phyloP scores from a whole-genome alignment of 2,329 filamentous ascomycete species.

The Stemphylium vesicarium region DNA sequence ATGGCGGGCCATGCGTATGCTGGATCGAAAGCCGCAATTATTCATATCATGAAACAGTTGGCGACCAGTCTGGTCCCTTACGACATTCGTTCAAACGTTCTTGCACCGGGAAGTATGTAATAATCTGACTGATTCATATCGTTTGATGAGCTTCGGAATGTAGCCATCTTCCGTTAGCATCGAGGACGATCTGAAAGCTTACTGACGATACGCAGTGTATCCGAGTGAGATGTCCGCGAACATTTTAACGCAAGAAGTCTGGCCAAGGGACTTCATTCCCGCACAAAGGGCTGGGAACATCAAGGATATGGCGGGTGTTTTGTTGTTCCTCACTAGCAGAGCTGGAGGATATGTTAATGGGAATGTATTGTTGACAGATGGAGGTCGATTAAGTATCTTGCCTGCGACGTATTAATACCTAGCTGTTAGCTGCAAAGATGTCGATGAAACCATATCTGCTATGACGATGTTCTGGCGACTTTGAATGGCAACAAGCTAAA shows the following conservation, averaged over 20 bases:
- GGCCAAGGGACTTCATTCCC: slow-evolving; percentile 16
- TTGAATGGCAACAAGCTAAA: too few relatives aligned
- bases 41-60: slow-evolving; percentile 56
- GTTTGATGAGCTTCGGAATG: too few relatives aligned
- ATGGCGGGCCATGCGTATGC: slow-evolving; percentile 24
- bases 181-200: neutral
- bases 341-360: slow-evolving; percentile 49
- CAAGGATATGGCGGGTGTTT: slow-evolving; percentile 53
- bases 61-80: slow-evolving; percentile 49
- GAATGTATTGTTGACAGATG: slow-evolving; percentile 19
- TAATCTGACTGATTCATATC: neutral
- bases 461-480: too few relatives aligned
- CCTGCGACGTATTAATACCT: slow-evolving; percentile 18
- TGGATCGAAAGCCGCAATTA: slow-evolving; percentile 46
- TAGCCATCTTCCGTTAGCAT: neutral
- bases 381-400: slow-evolving; percentile 18
- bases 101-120: slow-evolving; percentile 52
- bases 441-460: too few relatives aligned
- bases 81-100: slow-evolving; percentile 56
- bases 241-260: neutral
- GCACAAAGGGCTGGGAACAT: slow-evolving; percentile 45
- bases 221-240: slow-evolving; percentile 21
- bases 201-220: slow-evolving; percentile 10
- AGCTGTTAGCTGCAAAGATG: too few relatives aligned
- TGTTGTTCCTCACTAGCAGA: slow-evolving; percentile 52